Evolutionary conservation across 441 rosid species (phyloP).

Genomic region (Dalechampia spathulata): DNA sequence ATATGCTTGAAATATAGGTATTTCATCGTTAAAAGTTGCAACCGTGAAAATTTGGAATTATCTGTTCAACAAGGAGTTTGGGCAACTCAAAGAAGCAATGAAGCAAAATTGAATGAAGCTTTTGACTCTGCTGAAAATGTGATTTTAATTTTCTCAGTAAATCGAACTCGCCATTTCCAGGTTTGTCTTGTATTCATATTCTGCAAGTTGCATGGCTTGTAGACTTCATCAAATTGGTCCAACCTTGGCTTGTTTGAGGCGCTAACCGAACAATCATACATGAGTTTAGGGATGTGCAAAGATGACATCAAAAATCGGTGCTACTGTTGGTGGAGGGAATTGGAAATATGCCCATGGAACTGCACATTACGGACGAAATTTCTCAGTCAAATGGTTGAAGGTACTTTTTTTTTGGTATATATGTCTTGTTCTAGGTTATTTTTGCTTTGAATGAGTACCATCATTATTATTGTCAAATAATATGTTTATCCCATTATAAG

Average conservation of each 20-base stretch:
- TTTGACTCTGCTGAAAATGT: slow-evolving; percentile 91
- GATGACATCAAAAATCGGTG: slow-evolving; percentile 96
- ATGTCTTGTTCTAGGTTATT: neutral
- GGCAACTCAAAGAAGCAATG: slow-evolving; percentile 99
- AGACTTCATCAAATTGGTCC: slow-evolving; percentile 1
- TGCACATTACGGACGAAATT: slow-evolving; percentile 94
- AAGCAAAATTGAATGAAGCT: slow-evolving; percentile 95
- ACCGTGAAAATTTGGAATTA: slow-evolving; percentile 92
- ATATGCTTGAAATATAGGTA: slow-evolving; percentile 53
- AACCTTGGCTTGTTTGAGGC: slow-evolving; percentile 6
- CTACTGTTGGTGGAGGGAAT: slow-evolving; percentile 81
- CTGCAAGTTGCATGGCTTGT: slow-evolving; percentile 1
- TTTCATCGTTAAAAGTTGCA: slow-evolving; percentile 97
- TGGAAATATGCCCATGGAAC: slow-evolving; percentile 99
- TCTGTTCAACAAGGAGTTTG: slow-evolving; percentile 99
- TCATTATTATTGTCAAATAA: too few species aligned
- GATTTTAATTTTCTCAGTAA: slow-evolving; percentile 86
- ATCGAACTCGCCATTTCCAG: slow-evolving; percentile 99
- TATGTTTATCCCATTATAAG: too few species aligned
- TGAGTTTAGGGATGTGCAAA: slow-evolving; percentile 91
- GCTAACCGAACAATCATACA: slow-evolving; percentile 12
- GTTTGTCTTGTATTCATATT: slow-evolving; percentile 31
- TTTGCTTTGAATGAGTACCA: too few species aligned
- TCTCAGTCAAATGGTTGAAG: slow-evolving; percentile 99
- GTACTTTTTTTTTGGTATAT: slow-evolving; percentile 22